A percentile compares a stretch with the other conserved stretches of the same genome.
Evolutionary conservation across 257 asterid genomes (phyloP).

Genomic region (Petunia axillaris): DNA sequence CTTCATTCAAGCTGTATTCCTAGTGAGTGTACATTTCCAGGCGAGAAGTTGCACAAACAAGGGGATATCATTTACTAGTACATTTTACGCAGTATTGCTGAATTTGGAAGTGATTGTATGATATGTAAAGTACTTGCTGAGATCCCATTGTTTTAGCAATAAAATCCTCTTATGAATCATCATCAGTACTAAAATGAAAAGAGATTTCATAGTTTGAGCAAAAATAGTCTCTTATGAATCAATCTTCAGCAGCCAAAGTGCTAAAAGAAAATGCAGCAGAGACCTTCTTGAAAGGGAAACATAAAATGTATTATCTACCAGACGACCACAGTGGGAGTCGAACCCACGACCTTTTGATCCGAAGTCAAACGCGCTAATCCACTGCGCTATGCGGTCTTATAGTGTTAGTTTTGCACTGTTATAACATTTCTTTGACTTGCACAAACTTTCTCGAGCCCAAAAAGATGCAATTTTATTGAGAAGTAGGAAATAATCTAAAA

Average conservation of each 20-base stretch:
- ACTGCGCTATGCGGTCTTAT: conserved; percentile 54
- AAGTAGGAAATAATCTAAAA: no score
- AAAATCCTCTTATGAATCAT: neutral
- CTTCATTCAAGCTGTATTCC: neutral
- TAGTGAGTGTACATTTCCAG: neutral
- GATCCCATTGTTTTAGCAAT: neutral
- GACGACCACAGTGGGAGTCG: conserved; percentile 57
- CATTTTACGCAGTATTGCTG: neutral
- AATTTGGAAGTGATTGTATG: conserved; percentile 3
- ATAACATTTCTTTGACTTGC: no score
- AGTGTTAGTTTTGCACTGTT: no score
- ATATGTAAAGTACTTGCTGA: neutral
- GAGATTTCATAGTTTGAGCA: neutral
- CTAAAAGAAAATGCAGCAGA: neutral
- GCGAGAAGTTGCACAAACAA: neutral
- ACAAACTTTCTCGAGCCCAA: no score
- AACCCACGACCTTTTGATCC: conserved; percentile 58
- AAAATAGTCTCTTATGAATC: neutral
- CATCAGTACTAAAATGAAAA: neutral
- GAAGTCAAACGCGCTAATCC: conserved; percentile 58
- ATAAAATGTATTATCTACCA: no score
- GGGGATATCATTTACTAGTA: neutral
- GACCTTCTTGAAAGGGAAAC: neutral
- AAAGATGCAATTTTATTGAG: no score
- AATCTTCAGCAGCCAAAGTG: neutral